Evolutionary conservation across 371 early-diverging fungal species (phyloP), one percentile per base, ranked within the genome.

Genomic region (Lichtheimia ramosa): DNA sequence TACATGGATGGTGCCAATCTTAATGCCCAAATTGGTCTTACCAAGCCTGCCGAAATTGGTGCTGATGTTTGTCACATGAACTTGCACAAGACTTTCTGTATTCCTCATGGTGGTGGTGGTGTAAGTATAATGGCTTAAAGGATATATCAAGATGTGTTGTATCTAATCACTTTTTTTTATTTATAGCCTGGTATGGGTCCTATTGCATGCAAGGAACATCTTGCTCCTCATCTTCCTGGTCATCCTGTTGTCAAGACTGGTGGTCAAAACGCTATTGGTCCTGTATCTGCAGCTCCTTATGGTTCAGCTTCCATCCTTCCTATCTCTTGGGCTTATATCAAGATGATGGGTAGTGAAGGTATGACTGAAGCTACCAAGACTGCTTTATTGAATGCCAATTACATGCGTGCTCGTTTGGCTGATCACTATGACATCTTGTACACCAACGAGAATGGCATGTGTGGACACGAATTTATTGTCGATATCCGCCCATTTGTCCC

Each of bases 1-100:
- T 98, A 98, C 78, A 92, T 98, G 92, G 98, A 98, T 70, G 98
- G 98, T 59, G 98, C 98, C 59, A 98, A 98, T 84, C 81, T 98
- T 86, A 98, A 98, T 68, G 98, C 98, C 5, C 97, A 97, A 77
- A 93, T 98, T 68, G 97, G 97, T 18, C 75, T 98, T 59, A 92
- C 93, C 66, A 92, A 89, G 61, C 98, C 98, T 46, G 98, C 91
- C 24, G 93, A 95, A 62, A 94, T 95, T 63, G 98, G 97, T 56
- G 96, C 96, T 60, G 98, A 98, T 81, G 97, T 98, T 16, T 97
- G 97, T 81, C 98, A 98, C 71, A 83, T 98, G 82, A 98, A 98
- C 86, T 81, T 94, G 77, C 98, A 98, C 88, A 98, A 98, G 90
- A 96, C 98, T 15, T 92, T 98, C 83, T 94, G 93, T 66, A 96